Percentiles rank a stretch among this genome's conserved stretches.
Evolutionary conservation across 176 grass and related monocot genomes (phyloP).

Genomic region (Bothriochloa decipiens): DNA sequence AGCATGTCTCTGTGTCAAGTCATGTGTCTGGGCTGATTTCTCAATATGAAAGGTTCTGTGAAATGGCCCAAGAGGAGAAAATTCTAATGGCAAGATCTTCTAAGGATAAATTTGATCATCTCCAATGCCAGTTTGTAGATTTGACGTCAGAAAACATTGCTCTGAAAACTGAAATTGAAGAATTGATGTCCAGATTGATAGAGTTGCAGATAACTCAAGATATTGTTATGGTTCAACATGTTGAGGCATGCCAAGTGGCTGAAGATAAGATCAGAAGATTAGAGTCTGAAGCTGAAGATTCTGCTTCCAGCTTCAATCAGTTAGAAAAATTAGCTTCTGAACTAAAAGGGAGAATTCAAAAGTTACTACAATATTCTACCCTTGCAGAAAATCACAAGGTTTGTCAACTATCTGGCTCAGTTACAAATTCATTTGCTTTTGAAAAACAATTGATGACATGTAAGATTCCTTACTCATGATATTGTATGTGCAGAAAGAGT

Average conservation of each 20-base stretch:
- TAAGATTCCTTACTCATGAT: constrained; percentile 26
- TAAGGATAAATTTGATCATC: neutral
- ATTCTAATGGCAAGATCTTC: constrained; percentile 53
- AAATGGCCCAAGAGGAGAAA: constrained; percentile 73
- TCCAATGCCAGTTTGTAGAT: too few species aligned
- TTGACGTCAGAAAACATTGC: too few species aligned
- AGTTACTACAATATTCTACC: constrained; percentile 61
- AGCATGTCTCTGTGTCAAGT: constrained; percentile 59
- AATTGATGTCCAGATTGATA: too few species aligned
- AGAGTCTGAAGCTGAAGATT: too few species aligned
- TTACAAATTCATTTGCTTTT: neutral
- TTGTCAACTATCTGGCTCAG: constrained; percentile 31
- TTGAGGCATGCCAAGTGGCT: too few species aligned
- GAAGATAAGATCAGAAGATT: too few species aligned
- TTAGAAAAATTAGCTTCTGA: neutral
- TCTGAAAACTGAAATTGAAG: too few species aligned
- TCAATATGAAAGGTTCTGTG: constrained; percentile 62
- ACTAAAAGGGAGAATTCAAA: constrained; percentile 67
- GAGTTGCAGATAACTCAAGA: too few species aligned
- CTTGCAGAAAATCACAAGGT: constrained; percentile 75
- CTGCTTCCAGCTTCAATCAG: too few species aligned
- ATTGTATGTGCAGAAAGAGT: constrained; percentile 65
- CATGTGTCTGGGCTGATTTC: constrained; percentile 59
- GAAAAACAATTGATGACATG: constrained; percentile 27
- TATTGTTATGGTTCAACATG: too few species aligned